Percentiles rank a stretch among this genome's conserved stretches.
Conservation (phyloP, 768 basidiomycete genomes). For the Lyophyllum semitale region DNA sequence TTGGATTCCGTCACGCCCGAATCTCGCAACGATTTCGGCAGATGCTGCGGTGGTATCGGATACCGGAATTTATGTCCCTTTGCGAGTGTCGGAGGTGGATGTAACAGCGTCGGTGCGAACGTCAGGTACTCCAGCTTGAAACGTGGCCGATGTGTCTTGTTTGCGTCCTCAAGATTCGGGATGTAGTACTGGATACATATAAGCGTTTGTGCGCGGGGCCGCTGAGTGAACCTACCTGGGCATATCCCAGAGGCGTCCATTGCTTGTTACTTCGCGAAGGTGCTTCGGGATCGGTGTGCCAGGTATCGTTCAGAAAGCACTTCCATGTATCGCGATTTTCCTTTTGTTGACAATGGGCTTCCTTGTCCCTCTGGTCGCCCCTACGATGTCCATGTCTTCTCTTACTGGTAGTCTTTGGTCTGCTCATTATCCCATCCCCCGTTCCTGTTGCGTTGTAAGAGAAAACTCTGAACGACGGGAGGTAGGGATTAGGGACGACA, state of each 20-base stretch:
- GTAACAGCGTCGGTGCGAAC: slow-evolving; percentile 45
- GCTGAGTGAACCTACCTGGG: slow-evolving; percentile 62
- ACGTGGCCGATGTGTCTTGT: slow-evolving; percentile 51
- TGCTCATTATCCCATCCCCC: slow-evolving; percentile 16
- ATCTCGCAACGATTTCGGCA: slow-evolving; percentile 51
- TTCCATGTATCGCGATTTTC: slow-evolving; percentile 62
- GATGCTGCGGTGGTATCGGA: slow-evolving; percentile 56
- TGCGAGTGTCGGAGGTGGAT: slow-evolving; percentile 28
- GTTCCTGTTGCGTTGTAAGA: slow-evolving; percentile 70
- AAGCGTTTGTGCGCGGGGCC: slow-evolving; percentile 9
- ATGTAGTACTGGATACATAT: slow-evolving; percentile 58
- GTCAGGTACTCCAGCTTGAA: slow-evolving; percentile 84
- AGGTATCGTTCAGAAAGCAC: slow-evolving; percentile 60
- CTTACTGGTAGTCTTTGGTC: slow-evolving; percentile 23
- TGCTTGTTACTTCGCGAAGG: slow-evolving; percentile 72
- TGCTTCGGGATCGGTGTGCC: slow-evolving; percentile 61
- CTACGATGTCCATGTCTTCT: slow-evolving; percentile 53
- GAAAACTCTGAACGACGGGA: slow-evolving; percentile 80
- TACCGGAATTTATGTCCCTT: slow-evolving; percentile 35
- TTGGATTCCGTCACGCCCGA: slow-evolving; percentile 42
- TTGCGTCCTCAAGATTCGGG: slow-evolving; percentile 51
- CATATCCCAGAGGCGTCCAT: slow-evolving; percentile 80
- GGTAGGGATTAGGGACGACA: slow-evolving; percentile 85
- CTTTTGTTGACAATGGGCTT: slow-evolving; percentile 46
- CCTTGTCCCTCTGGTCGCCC: slow-evolving; percentile 46